Base-by-base conservation (phyloP, 2,329 filamentous ascomycete genomes). In the Scedosporium boydii region DNA sequence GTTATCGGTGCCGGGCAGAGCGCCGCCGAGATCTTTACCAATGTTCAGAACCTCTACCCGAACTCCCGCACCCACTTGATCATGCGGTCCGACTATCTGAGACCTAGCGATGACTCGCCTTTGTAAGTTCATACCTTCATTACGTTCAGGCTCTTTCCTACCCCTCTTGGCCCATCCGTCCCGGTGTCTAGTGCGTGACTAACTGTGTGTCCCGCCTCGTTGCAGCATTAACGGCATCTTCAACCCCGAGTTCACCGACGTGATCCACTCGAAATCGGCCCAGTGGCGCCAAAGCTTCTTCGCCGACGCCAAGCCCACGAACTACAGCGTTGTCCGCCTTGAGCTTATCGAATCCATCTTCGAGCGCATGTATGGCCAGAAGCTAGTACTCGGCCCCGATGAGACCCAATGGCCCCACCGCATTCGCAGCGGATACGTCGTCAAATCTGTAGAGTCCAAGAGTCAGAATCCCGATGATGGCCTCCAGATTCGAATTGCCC, bases 241-340 rank as follows among this genome's bases (percentile, higher is more conserved):
- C 80, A 92, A 98, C 77, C 93, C 93, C 1, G 86, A 88, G 41
- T 89, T 87, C 64, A 87, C 96, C 34, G 89, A 96, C 72, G 80
- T 80, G 55, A 84, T 96, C 68, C 97, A 87, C 77, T 78, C 83
- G 58, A 86, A 87, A 67, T 79, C 87, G 0, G 76, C 86, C 1
- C 78, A 80, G 55, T 80, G 87, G 65, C 88, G 93, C 58, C 77
- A 81, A 63, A 73, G 75, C 65, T 71, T 85, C 38, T 72, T 96
- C 60, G 76, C 80, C 16, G 86, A 87, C 60, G 90, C 96, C 68
- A 88, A 89, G 64, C 87, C 86, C 34, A 98, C 93, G 64, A 98
- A 98, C 78, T 98, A 98, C 74, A 90, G 91, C 60, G 93, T 98
- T 4, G 93, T 99, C 3, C 87, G 93, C 6, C 83, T 96, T n/a